Evolutionary conservation across 2,329 filamentous ascomycete genomes (phyloP), one percentile per base, ranked within the genome.

Genomic region (Clonostachys rhizophaga): DNA sequence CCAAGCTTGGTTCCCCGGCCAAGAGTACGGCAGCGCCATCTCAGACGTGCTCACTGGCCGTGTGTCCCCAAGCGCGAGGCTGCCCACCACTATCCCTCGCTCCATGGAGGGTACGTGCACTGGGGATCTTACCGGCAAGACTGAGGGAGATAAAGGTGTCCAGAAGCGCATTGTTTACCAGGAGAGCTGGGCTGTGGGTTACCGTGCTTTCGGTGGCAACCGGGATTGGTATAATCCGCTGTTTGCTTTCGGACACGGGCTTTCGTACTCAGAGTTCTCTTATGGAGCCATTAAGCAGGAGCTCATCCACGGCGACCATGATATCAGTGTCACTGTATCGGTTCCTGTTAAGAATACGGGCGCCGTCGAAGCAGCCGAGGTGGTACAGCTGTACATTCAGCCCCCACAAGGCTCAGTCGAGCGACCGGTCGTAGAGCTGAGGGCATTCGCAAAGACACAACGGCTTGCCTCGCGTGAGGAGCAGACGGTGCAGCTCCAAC

Each of bases 111-210:
- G 76, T 17, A 56, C 40, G 69, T 69, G 6, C 64, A 78, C 81
- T 0, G 60, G 73, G 2, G 79, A 85, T 56, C 54, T 58, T 14
- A 45, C 52, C 1, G 17, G 51, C 13, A 53, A 18, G 10, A 11
- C 24, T 8, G 24, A 30, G 24, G 24, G 24, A 30, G 24, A 30
- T 8, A 30, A 30, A 30, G 24, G 24, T 30, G 24, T 30, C 24
- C 16, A 18, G 46, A 55, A 1, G 52, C 53, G 52, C 79, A 17
- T 82, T 2, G 66, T 81, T 1, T 87, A 87, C 53, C 80, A 78
- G 14, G 84, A 87, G 58, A 83, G 83, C 34, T 71, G 87, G 42
- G 86, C 82, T 56, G 71, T 87, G 36, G 84, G 84, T 1, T 87
- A 87, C 60, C 81, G 78, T 53, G 24, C 24, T 30, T 30, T 30